Evolutionary conservation across 495 filamentous ascomycete species (phyloP).

Genomic region (Astrothelium subdiscretum): DNA sequence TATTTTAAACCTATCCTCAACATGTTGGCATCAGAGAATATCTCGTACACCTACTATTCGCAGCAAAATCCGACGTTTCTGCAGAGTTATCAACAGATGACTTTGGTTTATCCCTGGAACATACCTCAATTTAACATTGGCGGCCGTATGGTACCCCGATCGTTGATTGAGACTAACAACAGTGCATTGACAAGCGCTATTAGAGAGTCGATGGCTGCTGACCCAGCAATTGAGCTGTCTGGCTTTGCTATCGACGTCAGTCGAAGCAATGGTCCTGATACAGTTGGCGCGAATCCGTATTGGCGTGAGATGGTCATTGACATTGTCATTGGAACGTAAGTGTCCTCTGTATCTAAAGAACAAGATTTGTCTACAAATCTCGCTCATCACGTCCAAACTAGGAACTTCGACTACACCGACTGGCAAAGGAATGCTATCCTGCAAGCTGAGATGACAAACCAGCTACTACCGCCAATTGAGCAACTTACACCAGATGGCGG

Average conservation of each 20-base stretch:
- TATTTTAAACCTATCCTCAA: slow-evolving; percentile 6
- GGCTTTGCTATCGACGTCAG: neutral
- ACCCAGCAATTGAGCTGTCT: neutral
- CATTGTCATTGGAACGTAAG: neutral
- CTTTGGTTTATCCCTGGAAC: slow-evolving; percentile 6
- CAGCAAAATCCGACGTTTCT: slow-evolving; percentile 4
- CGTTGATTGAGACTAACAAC: neutral
- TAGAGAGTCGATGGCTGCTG: neutral
- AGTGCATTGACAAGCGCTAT: neutral
- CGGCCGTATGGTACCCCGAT: neutral
- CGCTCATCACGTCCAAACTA: too few relatives aligned
- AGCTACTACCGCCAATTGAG: slow-evolving; percentile 4
- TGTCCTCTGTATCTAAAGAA: too few relatives aligned
- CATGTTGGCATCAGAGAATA: neutral
- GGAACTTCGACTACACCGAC: slow-evolving; percentile 2
- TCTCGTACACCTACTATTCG: slow-evolving; percentile 7
- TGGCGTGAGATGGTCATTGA: slow-evolving; percentile 8
- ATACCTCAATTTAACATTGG: slow-evolving; percentile 2
- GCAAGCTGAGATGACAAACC: too few relatives aligned
- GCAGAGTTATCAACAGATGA: slow-evolving; percentile 5
- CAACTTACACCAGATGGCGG: slow-evolving; percentile 22
- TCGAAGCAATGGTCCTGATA: neutral
- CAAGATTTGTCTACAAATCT: too few relatives aligned
- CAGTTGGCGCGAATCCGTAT: slow-evolving; percentile 1
- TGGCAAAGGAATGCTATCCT: too few relatives aligned